Base-by-base conservation (phyloP, 2,329 filamentous ascomycete species). In the Diaporthe longicolla region DNA sequence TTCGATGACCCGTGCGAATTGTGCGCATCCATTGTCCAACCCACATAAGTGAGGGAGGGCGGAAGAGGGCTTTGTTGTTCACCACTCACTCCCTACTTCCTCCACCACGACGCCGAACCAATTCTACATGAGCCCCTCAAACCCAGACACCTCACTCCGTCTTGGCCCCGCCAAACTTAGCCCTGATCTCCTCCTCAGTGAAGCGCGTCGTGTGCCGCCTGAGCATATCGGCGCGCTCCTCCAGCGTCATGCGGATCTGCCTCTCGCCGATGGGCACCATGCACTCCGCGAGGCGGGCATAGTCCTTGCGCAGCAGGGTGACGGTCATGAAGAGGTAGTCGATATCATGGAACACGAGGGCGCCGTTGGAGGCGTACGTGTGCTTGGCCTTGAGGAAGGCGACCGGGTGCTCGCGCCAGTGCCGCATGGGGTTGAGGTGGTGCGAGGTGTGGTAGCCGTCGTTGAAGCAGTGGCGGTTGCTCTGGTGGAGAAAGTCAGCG, bases 361-460 rank as follows among this genome's bases (percentile, higher is more conserved):
- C 94, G 26, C 90, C 85, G 79, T 94, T 91, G 10, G 86, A 82
- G 0, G 89, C 86, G 78, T 95, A 96, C 3, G 87, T 88, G 32
- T 89, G 83, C 82, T 94, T 95, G 59, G 91, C 89, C 77, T 91
- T 87, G 2, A 95, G 84, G 82, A 96, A 95, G 9, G 93, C 89
- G 17, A 91, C 86, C 0, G 94, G 94, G 78, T 95, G 94, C 26
- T 95, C 93, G 73, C 94, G 91, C 94, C 94, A 96, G 84, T 95
- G 94, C 1, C 94, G 90, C 37, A 90, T 87, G 0, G 93, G 93
- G 82, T 95, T 94, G 69, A 95, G 89, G 78, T 95, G 93, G 80
- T 95, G 94, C 24, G 93, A 94, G 9, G 93, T 95, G 82, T 95
- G 93, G 82, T 95, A 95, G 76, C 93, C 93, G 78, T 95, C 93